phyloP scores from a whole-genome alignment of 805 yeast species.

The Wickerhamiella slavikovae region DNA sequence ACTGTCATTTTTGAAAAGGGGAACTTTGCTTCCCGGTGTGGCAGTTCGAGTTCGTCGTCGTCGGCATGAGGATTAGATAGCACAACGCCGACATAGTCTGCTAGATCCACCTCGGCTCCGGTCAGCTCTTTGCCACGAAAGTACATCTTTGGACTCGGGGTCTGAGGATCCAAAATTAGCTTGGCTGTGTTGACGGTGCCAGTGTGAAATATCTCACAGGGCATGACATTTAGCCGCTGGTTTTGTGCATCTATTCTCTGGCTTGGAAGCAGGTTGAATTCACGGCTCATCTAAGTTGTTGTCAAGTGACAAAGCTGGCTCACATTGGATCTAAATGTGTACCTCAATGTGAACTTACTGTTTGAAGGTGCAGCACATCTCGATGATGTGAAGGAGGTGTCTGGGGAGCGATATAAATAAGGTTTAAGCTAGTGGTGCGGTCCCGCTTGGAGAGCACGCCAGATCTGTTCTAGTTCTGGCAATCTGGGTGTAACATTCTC shows the following conservation, averaged over 20 bases:
- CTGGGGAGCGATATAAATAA: too few relatives aligned
- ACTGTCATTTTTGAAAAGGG: conserved; percentile 5
- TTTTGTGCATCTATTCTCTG: too few relatives aligned
- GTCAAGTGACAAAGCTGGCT: too few relatives aligned
- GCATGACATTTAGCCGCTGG: too few relatives aligned
- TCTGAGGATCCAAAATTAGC: conserved; percentile 2
- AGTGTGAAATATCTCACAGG: conserved; percentile 6
- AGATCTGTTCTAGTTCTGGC: conserved; percentile 8
- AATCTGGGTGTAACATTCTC: conserved; percentile 7
- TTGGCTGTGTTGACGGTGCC: conserved; percentile 7
- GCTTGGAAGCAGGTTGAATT: too few relatives aligned
- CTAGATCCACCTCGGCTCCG: conserved; percentile 8
- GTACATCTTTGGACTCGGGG: conserved; percentile 1
- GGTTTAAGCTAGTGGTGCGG: too few relatives aligned
- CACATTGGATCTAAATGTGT: too few relatives aligned
- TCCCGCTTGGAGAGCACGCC: conserved; percentile 7
- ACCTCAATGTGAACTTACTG: too few relatives aligned
- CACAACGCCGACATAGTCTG: conserved; percentile 8
- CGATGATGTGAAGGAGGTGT: too few relatives aligned
- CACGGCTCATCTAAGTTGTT: too few relatives aligned
- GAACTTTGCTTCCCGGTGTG: conserved; percentile 1
- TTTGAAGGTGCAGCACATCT: too few relatives aligned
- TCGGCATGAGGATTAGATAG: conserved; percentile 5
- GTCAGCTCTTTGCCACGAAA: conserved; percentile 10
- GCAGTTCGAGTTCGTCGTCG: conserved; percentile 5